These are phyloP conservation scores for Mitragyna speciosa DNA, from an alignment of 257 asterid genomes.

Conservation along the genomic window DNA sequence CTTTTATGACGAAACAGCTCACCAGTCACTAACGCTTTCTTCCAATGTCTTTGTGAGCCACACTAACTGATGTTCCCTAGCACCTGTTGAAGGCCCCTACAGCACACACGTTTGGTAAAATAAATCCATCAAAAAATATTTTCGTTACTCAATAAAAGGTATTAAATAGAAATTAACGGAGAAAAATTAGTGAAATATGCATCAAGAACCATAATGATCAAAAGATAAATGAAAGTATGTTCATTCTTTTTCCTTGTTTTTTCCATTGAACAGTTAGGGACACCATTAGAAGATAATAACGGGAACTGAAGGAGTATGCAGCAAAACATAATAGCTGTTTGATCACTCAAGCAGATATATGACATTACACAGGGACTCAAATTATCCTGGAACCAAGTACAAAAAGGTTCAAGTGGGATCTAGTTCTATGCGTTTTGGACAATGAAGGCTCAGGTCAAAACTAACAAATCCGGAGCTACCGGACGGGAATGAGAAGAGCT, in stretches of 20 bases:
- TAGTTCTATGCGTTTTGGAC: neutral
- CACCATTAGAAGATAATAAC: neutral
- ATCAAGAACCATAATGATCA: neutral
- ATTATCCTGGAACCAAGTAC: neutral
- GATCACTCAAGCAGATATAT: neutral
- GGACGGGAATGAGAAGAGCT: neutral
- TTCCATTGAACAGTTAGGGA: neutral
- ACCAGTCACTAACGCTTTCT: constrained; percentile 58
- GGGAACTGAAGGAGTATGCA: neutral
- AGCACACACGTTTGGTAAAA: constrained; percentile 10
- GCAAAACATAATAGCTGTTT: neutral
- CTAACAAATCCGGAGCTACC: neutral
- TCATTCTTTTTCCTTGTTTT: neutral
- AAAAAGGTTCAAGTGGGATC: neutral
- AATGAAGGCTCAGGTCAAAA: neutral
- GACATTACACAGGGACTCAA: neutral
- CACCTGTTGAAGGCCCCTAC: constrained; percentile 39
- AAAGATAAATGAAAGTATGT: neutral
- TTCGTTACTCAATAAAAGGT: neutral
- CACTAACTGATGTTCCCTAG: constrained; percentile 34
- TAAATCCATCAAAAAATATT: neutral
- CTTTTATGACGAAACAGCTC: constrained; percentile 7
- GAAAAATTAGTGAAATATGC: neutral
- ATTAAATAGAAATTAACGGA: no score
- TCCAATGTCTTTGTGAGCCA: constrained; percentile 52